A percentile compares a stretch with the other conserved stretches of the same genome.
Conservation (phyloP, 352 stramenopile genomes). For the Phytophthora agathidicida region DNA sequence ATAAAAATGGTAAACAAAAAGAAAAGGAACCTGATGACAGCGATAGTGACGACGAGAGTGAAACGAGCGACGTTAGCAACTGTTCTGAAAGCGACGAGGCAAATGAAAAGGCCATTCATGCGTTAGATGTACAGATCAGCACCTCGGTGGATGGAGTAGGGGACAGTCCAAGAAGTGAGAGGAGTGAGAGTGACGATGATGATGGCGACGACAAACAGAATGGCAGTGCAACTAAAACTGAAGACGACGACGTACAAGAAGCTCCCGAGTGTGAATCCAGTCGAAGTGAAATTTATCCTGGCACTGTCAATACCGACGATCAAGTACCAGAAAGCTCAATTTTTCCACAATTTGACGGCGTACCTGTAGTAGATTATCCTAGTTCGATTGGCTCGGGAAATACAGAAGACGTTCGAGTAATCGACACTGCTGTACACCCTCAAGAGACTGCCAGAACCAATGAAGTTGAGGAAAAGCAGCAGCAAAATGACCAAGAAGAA, state of each 20-base stretch:
- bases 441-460: neutral
- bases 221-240: neutral
- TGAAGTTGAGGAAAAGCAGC: neutral
- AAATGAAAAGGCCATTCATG: slow-evolving; percentile 60
- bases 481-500: slow-evolving; percentile 2
- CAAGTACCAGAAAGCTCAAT: neutral
- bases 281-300: neutral
- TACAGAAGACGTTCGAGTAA: no score
- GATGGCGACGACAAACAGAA: neutral
- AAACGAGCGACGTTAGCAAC: slow-evolving; percentile 73
- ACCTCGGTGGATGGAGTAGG: slow-evolving; percentile 8
- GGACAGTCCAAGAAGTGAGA: neutral
- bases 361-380: no score
- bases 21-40: neutral
- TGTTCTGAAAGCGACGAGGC: slow-evolving; percentile 66
- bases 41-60: slow-evolving; percentile 44
- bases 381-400: no score
- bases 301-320: neutral
- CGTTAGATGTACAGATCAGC: slow-evolving; percentile 37
- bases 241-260: neutral
- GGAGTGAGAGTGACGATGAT: slow-evolving; percentile 3
- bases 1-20: neutral
- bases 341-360: no score
- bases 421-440: no score
- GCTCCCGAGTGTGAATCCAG: neutral